Evolutionary conservation across 2,329 filamentous ascomycete genomes (phyloP), one percentile per base, ranked within the genome.

Genomic region (Penicillium fuscoglaucum): DNA sequence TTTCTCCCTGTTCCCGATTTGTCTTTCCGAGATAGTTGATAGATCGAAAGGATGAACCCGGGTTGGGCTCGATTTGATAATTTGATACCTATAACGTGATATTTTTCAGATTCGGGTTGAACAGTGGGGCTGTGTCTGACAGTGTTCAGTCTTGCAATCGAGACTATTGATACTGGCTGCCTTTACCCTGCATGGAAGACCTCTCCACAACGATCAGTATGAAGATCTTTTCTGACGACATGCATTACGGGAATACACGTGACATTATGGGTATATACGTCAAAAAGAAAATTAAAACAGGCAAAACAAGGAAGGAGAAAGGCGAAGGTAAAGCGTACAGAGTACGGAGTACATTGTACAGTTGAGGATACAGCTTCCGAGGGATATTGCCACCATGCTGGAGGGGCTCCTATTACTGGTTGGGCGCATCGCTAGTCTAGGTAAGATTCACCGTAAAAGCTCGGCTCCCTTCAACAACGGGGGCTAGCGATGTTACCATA

Each of bases 101-200:
- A 17, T 17, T 55, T 55, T 55, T 41, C 19, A 51, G 50, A 6
- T 7, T 24, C 19, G 47, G 46, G 6, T 19, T 19, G 24, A 33
- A 19, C 29, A 17, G 31, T 29, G 37, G 41, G 33, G 46, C 53
- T 24, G 35, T 58, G 33, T 33, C 43, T 57, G 41, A 26, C 2
- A 0, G 29, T 37, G 10, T 35, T 46, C 9, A 39, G 17, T 19
- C 29, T 39, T 43, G n/a, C 24, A 29, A 49, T 49, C 15, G 24
- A 40, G 40, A 33, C 56, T 55, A 50, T 50, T 55, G 44, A 48
- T 46, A 40, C 12, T 48, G 52, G 26, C 28, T 55, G 51, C 24
- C 39, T 55, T n/a, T 48, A n/a, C 43, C 43, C 55, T 58, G 50
- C 55, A 58, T 54, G 6, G 29, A 52, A 37, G 29, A 37, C 31